Percentiles rank a stretch among this genome's conserved stretches.
phyloP scores from a whole-genome alignment of 2,329 filamentous ascomycete species.

The Clonostachys byssicola region DNA sequence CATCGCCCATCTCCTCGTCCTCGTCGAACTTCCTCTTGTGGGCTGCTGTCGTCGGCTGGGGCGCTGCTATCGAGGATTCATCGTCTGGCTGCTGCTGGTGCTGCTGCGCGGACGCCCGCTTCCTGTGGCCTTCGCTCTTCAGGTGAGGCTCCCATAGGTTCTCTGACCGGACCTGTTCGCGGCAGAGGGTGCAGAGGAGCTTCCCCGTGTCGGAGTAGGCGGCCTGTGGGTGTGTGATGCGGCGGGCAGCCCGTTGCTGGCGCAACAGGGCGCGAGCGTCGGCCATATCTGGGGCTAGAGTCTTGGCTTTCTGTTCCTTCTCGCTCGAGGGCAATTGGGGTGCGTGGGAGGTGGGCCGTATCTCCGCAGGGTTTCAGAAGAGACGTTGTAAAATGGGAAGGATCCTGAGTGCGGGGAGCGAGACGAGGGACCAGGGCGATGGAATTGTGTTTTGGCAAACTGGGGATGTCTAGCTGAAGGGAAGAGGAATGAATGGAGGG shows the following conservation, averaged over 20 bases:
- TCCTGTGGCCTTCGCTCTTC: constrained; percentile 40
- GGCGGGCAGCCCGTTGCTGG: constrained; percentile 69
- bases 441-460: no score
- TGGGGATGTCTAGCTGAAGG: no score
- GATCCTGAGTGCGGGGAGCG: no score
- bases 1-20: constrained; percentile 19
- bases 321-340: no score
- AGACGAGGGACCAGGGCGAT: no score
- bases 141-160: constrained; percentile 63
- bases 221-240: constrained; percentile 66
- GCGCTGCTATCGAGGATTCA: constrained; percentile 5
- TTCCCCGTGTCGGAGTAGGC: constrained; percentile 65
- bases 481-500: no score
- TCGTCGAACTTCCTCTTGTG: constrained; percentile 28
- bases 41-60: constrained; percentile 6
- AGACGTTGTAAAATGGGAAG: no score
- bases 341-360: no score
- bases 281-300: constrained; percentile 49
- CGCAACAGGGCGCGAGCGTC: constrained; percentile 78
- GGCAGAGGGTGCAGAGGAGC: constrained; percentile 64
- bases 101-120: constrained; percentile 10
- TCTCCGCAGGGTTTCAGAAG: no score
- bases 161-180: constrained; percentile 60
- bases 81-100: constrained; percentile 12
- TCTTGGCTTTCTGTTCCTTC: no score